phyloP scores from a whole-genome alignment of 805 yeast genomes.

The Starmerella apicola region DNA sequence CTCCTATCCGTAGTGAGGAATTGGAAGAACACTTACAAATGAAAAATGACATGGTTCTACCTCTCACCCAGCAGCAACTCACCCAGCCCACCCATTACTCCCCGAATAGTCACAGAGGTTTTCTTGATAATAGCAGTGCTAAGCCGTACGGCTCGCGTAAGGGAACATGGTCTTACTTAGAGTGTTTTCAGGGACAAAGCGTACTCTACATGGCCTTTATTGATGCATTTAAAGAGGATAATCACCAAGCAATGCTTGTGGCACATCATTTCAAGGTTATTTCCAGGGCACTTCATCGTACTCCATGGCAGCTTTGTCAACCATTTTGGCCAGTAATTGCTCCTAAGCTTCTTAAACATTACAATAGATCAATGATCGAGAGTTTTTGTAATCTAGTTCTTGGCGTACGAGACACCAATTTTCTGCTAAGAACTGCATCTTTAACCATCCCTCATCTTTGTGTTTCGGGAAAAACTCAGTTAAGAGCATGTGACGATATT shows the following conservation, averaged over 20 bases:
- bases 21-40: background rate
- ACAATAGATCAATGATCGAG: constrained; percentile 41
- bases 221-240: constrained; percentile 49
- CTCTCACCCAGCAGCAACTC: background rate
- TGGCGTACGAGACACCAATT: constrained; percentile 47
- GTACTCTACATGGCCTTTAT: constrained; percentile 39
- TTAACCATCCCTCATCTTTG: constrained; percentile 69
- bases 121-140: too few species aligned
- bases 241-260: constrained; percentile 53
- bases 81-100: background rate
- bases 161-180: constrained; percentile 8
- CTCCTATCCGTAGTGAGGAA: background rate
- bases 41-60: background rate
- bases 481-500: constrained; percentile 49
- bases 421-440: constrained; percentile 55
- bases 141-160: too few species aligned
- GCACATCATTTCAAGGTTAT: constrained; percentile 49
- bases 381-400: constrained; percentile 49
- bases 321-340: constrained; percentile 47
- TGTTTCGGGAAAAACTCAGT: constrained; percentile 40
- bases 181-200: constrained; percentile 12
- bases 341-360: constrained; percentile 10
- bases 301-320: constrained; percentile 69
- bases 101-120: background rate
- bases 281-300: constrained; percentile 42